phyloP scores from a whole-genome alignment of 495 filamentous ascomycete species.

The Tuber indicum region DNA sequence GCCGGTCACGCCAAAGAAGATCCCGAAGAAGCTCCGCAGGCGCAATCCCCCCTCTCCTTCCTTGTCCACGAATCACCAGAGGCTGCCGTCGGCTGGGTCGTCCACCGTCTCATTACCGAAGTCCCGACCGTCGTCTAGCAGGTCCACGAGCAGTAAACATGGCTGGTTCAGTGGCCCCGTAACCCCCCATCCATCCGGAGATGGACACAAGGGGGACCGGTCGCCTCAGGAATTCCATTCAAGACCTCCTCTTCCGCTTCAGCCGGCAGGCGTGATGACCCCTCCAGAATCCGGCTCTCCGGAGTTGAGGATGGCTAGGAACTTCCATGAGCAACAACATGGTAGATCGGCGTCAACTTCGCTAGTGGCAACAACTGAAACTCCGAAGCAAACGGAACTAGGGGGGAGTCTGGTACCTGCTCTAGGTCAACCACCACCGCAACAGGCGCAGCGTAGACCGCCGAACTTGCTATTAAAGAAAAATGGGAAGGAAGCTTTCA shows the following conservation, averaged over 20 bases:
- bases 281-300: conserved; percentile 27
- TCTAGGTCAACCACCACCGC: conserved; percentile 18
- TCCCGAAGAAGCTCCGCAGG: conserved; percentile 34
- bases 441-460: conserved; percentile 18
- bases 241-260: conserved; percentile 17
- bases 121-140: conserved; percentile 33
- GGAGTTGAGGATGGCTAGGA: conserved; percentile 18
- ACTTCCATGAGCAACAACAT: conserved; percentile 11
- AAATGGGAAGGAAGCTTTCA: conserved; percentile 24
- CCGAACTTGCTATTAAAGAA: conserved; percentile 22
- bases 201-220: conserved; percentile 20
- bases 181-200: conserved; percentile 19
- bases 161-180: conserved; percentile 28
- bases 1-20: conserved; percentile 28
- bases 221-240: conserved; percentile 19
- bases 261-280: conserved; percentile 17
- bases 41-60: conserved; percentile 37
- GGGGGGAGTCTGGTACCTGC: background rate
- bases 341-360: conserved; percentile 14
- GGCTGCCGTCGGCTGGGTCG: conserved; percentile 35
- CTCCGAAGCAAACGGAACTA: background rate
- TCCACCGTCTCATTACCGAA: conserved; percentile 35
- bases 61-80: conserved; percentile 31
- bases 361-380: conserved; percentile 6
- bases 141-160: conserved; percentile 14